Base-by-base conservation (phyloP, 129 eudicot species). In the Artemisia annua region DNA sequence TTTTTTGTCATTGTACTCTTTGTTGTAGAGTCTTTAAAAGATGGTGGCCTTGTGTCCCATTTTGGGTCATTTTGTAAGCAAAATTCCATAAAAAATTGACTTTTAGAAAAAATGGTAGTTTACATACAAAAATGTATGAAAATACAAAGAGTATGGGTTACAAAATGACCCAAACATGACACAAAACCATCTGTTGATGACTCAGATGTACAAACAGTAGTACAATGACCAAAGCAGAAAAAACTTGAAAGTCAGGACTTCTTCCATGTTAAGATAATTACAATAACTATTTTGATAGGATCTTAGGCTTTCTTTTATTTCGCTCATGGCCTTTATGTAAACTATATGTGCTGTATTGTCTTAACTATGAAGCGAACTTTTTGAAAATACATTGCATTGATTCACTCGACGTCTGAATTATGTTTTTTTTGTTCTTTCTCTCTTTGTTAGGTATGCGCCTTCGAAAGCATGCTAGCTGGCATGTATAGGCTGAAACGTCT, bases 401-500 rank as follows among this genome's bases (percentile, higher is more conserved):
- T 52, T 17, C 57, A 15, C 15, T 68, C 39, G 28, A n/a, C 28
- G 16, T 58, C 20, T 50, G 9, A 63, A 13, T 39, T 70, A 22
- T 75, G 9, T 7, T 2, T 46, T 32, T 43, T 20, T 17, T 16
- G 43, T 49, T 69, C 56, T 48, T 48, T 51, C 4, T 60, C 48
- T 15, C 63, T 63, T 5, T 3, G 20, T 32, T 73, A 94, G 98
- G 98, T 94, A 7, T 94, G 98, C 73, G 77, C 96, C 4, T 94
- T 86, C 72, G 98, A 94, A 81, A 94, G 98, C 85, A 94, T 94
- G 98, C 91, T 73, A 80, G 98, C 98, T 82, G 97, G 98, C 19
- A 79, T 77, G 67, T 86, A 87, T 81, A 88, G 98, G 84, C 91
- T 94, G 12, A 94, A 88, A 72, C 89, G 97, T 48, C 67, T 94